These are phyloP conservation scores for Geotrichum restrictum DNA, from an alignment of 1,139 yeast genomes.

Conservation along the genomic window DNA sequence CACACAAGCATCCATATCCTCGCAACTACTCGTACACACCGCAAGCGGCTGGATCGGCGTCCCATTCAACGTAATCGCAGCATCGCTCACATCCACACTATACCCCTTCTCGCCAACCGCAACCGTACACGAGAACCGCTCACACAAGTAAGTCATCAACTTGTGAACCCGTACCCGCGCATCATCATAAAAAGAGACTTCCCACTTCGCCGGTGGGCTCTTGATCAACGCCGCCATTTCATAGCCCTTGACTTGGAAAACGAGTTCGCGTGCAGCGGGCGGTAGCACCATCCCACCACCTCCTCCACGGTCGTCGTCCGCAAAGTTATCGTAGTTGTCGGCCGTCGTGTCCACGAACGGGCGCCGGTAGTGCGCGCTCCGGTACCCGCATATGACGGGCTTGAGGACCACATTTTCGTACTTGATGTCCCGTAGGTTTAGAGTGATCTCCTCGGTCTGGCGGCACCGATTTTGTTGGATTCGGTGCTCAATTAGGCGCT, in stretches of 20 bases:
- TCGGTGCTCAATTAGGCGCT: slow-evolving; percentile 53
- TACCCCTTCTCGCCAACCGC: slow-evolving; percentile 14
- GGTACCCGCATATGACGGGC: slow-evolving; percentile 9
- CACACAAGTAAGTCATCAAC: slow-evolving; percentile 1
- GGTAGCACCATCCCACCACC: too few species aligned
- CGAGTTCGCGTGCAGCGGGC: slow-evolving; percentile 49
- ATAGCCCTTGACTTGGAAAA: slow-evolving; percentile 50
- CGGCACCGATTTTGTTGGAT: slow-evolving; percentile 53
- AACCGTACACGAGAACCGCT: background rate
- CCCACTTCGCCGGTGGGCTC: slow-evolving; percentile 18
- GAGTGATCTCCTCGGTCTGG: slow-evolving; percentile 51
- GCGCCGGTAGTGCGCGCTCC: slow-evolving; percentile 45
- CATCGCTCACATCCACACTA: slow-evolving; percentile 11
- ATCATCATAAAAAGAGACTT: slow-evolving; percentile 18
- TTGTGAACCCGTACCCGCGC: slow-evolving; percentile 9
- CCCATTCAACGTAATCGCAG: slow-evolving; percentile 12
- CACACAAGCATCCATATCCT: background rate
- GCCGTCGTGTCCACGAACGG: slow-evolving; percentile 49
- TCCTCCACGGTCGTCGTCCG: too few species aligned
- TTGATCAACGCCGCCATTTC: slow-evolving; percentile 17
- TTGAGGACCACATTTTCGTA: slow-evolving; percentile 5
- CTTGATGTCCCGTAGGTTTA: slow-evolving; percentile 48
- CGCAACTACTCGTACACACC: slow-evolving; percentile 3
- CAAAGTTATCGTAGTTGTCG: too few species aligned
- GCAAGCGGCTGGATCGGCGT: slow-evolving; percentile 9